Conservation (phyloP, 768 basidiomycete species). For the Piloderma croceum region DNA sequence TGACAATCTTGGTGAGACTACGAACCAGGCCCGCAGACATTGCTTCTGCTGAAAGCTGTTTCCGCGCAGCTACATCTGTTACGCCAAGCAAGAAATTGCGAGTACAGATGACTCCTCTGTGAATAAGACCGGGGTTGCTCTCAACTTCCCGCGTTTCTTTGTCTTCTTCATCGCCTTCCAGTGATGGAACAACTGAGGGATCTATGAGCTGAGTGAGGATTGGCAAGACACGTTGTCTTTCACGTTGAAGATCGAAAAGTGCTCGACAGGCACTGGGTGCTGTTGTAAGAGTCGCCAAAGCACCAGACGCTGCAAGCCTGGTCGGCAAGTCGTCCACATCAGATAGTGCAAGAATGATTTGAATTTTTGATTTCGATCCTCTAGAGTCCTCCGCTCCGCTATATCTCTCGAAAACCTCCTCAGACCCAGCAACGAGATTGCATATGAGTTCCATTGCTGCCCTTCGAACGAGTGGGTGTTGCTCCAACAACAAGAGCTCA, state of each 20-base stretch:
- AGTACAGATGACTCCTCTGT: conserved; percentile 74
- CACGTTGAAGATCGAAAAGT: conserved; percentile 59
- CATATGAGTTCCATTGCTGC: conserved; percentile 90
- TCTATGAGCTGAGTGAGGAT: conserved; percentile 67
- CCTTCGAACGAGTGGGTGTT: conserved; percentile 74
- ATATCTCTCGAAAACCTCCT: conserved; percentile 71
- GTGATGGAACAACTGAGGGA: conserved; percentile 36
- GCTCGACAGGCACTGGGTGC: conserved; percentile 53
- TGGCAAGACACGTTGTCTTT: conserved; percentile 56
- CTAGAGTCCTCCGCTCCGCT: conserved; percentile 38
- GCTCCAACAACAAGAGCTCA: conserved; percentile 75
- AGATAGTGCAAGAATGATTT: conserved; percentile 78
- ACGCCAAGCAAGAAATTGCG: conserved; percentile 55
- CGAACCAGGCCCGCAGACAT: conserved; percentile 47
- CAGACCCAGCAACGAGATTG: conserved; percentile 79
- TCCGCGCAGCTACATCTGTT: conserved; percentile 31
- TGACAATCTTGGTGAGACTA: conserved; percentile 48
- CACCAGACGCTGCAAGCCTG: conserved; percentile 84
- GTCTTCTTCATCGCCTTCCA: conserved; percentile 32
- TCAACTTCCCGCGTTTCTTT: conserved; percentile 26
- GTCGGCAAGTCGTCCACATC: conserved; percentile 85
- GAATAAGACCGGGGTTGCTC: conserved; percentile 57
- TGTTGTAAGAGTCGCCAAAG: conserved; percentile 74
- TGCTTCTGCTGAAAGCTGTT: conserved; percentile 45
- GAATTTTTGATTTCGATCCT: conserved; percentile 59